Evolutionary conservation across 2,329 filamentous ascomycete species (phyloP), one percentile per base, ranked within the genome.

Genomic region (Botrytis galanthina): DNA sequence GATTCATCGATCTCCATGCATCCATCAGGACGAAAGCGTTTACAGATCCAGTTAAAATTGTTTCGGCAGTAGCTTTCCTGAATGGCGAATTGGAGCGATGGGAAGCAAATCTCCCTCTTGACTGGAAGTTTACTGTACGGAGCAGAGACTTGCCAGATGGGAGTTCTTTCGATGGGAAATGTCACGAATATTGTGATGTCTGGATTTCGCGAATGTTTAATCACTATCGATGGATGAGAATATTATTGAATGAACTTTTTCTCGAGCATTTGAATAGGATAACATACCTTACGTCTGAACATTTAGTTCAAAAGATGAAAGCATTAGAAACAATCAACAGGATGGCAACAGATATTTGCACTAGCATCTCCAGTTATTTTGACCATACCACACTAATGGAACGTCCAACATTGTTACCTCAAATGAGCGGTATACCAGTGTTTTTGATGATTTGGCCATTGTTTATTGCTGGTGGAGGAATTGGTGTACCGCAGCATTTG

Each of bases 191-290:
- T 71, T 54, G 51, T 5, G 77, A 80, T 66, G 18, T 76, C 7
- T 79, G 79, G 79, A 73, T 70, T n/a, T 75, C 75, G 12, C 74
- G 77, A 71, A 74, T 78, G 35, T 78, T 74, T 59, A 78, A 77
- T 42, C 63, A 78, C 44, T 78, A 78, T 69, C 75, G 78, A 42
- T 78, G 76, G 76, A 61, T 67, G 26, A 64, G 78, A 8, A 78
- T 80, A 35, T 68, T 77, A 7, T 57, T 80, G 39, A 79, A 79
- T 46, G 75, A 79, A 59, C 48, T 77, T 9, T 60, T 79, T 4
- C 51, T 79, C 7, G 66, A 72, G 8, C 72, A 78, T 77, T 48
- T n/a, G 48, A 70, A 42, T 14, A 62, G 66, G 9, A 22, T 76
- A 51, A 73, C 67, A 35, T 48, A 67, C 54, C 68, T 69, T n/a